These are phyloP conservation scores for Aureoboletus auriporus DNA, from an alignment of 768 basidiomycete genomes.

Conservation along the genomic window DNA sequence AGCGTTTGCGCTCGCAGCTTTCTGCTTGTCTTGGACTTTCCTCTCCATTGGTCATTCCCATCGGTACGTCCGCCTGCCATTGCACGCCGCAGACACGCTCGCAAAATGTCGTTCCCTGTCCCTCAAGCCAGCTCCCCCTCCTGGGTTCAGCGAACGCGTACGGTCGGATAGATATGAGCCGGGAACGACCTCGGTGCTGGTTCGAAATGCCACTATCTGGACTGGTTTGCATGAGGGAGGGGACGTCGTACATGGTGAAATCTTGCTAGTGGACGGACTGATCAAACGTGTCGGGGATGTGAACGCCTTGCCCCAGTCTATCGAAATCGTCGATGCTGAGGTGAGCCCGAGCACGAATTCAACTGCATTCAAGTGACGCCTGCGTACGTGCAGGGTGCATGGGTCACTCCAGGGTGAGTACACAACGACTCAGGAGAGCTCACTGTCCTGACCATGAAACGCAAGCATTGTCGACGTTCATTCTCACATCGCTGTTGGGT, in stretches of 20 bases:
- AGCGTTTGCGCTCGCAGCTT: conserved; percentile 10
- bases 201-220: conserved; percentile 77
- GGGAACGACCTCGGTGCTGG: conserved; percentile 50
- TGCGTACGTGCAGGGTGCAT: conserved; percentile 42
- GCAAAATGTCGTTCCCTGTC: conserved; percentile 45
- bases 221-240: conserved; percentile 59
- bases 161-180: conserved; percentile 52
- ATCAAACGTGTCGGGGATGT: conserved; percentile 49
- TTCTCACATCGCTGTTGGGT: conserved; percentile 49
- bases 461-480: conserved; percentile 50
- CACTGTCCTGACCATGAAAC: not conserved
- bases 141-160: conserved; percentile 44
- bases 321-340: conserved; percentile 40
- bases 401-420: conserved; percentile 54
- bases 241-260: conserved; percentile 53
- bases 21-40: conserved; percentile 11
- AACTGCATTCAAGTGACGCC: not conserved
- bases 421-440: not conserved
- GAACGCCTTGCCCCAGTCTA: conserved; percentile 13
- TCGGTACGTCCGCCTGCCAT: conserved; percentile 11
- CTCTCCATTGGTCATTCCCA: not conserved
- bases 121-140: conserved; percentile 39
- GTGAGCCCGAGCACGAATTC: conserved; percentile 5
- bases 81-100: conserved; percentile 30
- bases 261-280: conserved; percentile 62